A percentile compares a stretch with the other conserved stretches of the same genome.
phyloP scores from a whole-genome alignment of 129 eudicot genomes.

The Flaveria trinervia region DNA sequence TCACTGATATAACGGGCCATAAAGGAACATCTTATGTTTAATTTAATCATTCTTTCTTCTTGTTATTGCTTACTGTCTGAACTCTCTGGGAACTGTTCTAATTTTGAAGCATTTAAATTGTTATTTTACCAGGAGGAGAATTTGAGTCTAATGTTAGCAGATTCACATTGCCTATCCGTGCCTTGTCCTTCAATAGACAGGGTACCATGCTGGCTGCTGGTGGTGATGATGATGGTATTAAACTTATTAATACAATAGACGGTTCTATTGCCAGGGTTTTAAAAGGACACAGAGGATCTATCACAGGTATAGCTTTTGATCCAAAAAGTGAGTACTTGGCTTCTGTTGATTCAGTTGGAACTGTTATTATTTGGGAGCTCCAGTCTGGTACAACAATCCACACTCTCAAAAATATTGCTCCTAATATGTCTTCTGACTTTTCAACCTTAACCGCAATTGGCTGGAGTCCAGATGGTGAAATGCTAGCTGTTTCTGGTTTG shows the following conservation, averaged over 20 bases:
- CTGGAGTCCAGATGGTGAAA: conserved; percentile 99
- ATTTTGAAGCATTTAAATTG: conserved; percentile 5
- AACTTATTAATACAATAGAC: conserved; percentile 89
- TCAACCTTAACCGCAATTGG: conserved; percentile 58
- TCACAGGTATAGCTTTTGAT: conserved; percentile 84
- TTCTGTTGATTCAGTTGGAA: conserved; percentile 80
- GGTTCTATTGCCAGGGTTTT: conserved; percentile 91
- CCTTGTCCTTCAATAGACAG: conserved; percentile 83
- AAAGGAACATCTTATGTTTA: background rate
- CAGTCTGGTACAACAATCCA: conserved; percentile 68
- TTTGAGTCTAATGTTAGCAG: conserved; percentile 86
- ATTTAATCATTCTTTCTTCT: background rate
- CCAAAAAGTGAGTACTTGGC: conserved; percentile 94
- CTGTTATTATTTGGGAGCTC: conserved; percentile 88
- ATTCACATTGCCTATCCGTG: conserved; percentile 87
- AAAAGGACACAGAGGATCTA: conserved; percentile 89
- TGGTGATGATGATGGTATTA: conserved; percentile 97
- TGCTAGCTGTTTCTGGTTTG: conserved; percentile 83
- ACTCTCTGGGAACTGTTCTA: background rate
- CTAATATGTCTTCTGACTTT: conserved; percentile 52
- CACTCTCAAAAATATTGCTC: conserved; percentile 70
- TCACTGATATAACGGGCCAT: background rate
- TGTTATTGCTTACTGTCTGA: background rate
- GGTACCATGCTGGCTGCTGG: conserved; percentile 97
- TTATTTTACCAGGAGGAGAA: conserved; percentile 71